These are phyloP conservation scores for Phaffia australis DNA, from an alignment of 768 basidiomycete genomes.

Conservation along the genomic window DNA sequence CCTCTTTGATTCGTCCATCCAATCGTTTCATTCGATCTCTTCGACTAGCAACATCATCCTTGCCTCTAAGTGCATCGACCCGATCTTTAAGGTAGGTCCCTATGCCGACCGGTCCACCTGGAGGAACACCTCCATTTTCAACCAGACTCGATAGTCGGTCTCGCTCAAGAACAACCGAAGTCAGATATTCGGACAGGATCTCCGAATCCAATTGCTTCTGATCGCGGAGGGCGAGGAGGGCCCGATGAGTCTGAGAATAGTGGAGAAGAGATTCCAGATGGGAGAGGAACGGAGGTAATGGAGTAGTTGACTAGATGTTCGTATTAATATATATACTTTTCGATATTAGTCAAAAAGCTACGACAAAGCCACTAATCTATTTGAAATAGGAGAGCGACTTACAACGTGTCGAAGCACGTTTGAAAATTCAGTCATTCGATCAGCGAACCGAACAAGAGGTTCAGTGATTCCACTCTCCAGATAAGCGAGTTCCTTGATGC, in stretches of 20 bases:
- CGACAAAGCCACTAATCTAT: background rate
- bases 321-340: background rate
- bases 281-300: slow-evolving; percentile 56
- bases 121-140: slow-evolving; percentile 49
- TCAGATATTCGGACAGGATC: slow-evolving; percentile 87
- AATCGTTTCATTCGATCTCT: slow-evolving; percentile 89
- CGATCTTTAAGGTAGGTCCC: slow-evolving; percentile 83
- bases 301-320: slow-evolving; percentile 7
- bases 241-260: slow-evolving; percentile 86
- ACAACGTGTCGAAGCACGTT: slow-evolving; percentile 66
- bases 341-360: background rate
- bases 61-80: slow-evolving; percentile 81
- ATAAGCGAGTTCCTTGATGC: slow-evolving; percentile 93
- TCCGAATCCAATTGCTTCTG: slow-evolving; percentile 99
- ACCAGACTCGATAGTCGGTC: slow-evolving; percentile 84
- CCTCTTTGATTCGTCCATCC: slow-evolving; percentile 92
- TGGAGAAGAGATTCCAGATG: slow-evolving; percentile 83
- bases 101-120: slow-evolving; percentile 60
- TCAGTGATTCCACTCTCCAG: slow-evolving; percentile 98
- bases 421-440: slow-evolving; percentile 89
- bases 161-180: slow-evolving; percentile 82
- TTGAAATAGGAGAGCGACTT: slow-evolving; percentile 30
- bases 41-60: slow-evolving; percentile 82
- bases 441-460: slow-evolving; percentile 90
- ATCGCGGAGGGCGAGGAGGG: slow-evolving; percentile 88